A percentile compares a stretch with the other conserved stretches of the same genome.
Evolutionary conservation across 257 asterid species (phyloP).

Genomic region (Paulownia fortunei): DNA sequence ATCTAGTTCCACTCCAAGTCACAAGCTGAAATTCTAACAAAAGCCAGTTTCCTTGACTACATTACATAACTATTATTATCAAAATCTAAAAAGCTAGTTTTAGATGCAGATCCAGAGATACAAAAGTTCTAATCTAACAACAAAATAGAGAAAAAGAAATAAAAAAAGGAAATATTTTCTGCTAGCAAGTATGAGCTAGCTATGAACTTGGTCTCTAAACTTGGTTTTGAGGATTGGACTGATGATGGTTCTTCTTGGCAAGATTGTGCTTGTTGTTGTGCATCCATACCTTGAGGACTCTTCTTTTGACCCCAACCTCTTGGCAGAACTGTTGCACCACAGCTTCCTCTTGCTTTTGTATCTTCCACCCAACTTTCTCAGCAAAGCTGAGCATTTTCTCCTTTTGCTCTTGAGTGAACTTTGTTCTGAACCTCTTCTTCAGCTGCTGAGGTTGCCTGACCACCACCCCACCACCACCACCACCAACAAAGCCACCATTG

Average conservation of each 20-base stretch:
- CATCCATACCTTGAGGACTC: constrained; percentile 94
- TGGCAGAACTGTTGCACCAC: constrained; percentile 87
- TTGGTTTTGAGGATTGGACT: constrained; percentile 27
- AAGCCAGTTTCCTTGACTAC: not conserved
- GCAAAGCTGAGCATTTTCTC: constrained; percentile 88
- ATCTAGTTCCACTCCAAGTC: not conserved
- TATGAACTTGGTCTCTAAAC: constrained; percentile 16
- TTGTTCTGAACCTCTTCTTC: constrained; percentile 85
- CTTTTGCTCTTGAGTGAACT: constrained; percentile 82
- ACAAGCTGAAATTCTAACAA: not conserved
- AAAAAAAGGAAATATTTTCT: not conserved
- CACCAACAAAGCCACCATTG: constrained; percentile 23
- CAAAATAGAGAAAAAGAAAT: not conserved
- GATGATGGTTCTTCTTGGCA: constrained; percentile 52
- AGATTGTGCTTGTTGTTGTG: constrained; percentile 83
- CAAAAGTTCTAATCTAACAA: not conserved
- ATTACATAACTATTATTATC: not conserved
- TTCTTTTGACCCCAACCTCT: constrained; percentile 78
- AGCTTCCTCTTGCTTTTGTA: constrained; percentile 79
- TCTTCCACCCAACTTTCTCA: constrained; percentile 91
- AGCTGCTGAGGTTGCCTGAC: constrained; percentile 43
- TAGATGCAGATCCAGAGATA: not conserved
- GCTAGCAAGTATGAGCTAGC: not conserved
- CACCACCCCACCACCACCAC: constrained; percentile 40
- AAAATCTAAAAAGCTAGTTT: not conserved